Evolutionary conservation across 2,329 filamentous ascomycete genomes (phyloP).

Genomic region (Claviceps purpurea): DNA sequence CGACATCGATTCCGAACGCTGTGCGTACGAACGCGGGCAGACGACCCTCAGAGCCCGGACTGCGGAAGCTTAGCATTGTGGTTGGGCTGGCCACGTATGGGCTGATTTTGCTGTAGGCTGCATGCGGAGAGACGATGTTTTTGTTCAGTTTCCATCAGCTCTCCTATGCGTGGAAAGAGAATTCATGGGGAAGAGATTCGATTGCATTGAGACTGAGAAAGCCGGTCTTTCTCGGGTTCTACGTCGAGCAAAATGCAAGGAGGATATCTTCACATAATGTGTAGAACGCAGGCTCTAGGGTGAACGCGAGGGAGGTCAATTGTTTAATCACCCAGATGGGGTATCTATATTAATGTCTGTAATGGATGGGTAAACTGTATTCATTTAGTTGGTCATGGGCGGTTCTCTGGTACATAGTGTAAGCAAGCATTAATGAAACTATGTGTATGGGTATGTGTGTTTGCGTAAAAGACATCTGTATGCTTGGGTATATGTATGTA

Average conservation of each 20-base stretch:
- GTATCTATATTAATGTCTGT: too few relatives aligned
- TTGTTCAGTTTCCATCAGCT: not conserved
- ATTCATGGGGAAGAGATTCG: not conserved
- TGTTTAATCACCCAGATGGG: too few relatives aligned
- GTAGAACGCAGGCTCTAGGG: too few relatives aligned
- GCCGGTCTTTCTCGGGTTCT: not conserved
- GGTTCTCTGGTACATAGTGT: too few relatives aligned
- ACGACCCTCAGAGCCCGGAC: constrained; percentile 4
- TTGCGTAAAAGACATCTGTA: too few relatives aligned
- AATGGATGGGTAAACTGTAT: too few relatives aligned
- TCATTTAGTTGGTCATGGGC: too few relatives aligned
- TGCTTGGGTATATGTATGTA: too few relatives aligned
- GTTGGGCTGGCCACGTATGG: constrained; percentile 5
- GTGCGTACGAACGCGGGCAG: constrained; percentile 1
- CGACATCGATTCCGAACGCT: not conserved
- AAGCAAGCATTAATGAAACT: too few relatives aligned
- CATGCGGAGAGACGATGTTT: not conserved
- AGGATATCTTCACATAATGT: too few relatives aligned
- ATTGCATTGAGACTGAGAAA: not conserved
- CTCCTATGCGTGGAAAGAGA: not conserved
- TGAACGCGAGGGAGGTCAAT: too few relatives aligned
- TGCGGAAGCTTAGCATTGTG: constrained; percentile 5
- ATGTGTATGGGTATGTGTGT: too few relatives aligned
- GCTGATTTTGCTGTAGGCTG: constrained; percentile 4
- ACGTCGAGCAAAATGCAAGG: not conserved